These are phyloP conservation scores for Candida xiaguanensis DNA, from an alignment of 805 yeast species.

Conservation along the genomic window DNA sequence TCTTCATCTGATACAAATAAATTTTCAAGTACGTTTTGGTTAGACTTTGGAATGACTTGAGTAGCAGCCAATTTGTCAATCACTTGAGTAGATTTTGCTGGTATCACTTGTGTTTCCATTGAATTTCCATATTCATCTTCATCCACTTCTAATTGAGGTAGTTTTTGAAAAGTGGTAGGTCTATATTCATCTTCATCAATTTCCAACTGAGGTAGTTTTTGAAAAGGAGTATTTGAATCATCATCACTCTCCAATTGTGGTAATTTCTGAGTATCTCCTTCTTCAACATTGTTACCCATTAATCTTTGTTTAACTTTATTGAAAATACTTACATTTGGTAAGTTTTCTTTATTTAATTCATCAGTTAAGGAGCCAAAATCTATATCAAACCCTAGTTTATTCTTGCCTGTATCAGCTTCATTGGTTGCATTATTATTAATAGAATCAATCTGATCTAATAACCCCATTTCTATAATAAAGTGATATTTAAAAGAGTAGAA, in stretches of 20 bases:
- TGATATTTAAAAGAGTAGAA: too few species aligned
- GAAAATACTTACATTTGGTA: conserved; percentile 16
- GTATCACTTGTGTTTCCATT: conserved; percentile 6
- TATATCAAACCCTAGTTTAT: conserved; percentile 9
- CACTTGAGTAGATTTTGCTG: conserved; percentile 1
- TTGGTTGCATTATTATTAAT: too few species aligned
- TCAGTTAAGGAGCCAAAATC: conserved; percentile 10
- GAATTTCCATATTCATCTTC: conserved; percentile 13
- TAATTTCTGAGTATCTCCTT: conserved; percentile 15
- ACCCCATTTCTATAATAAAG: too few species aligned
- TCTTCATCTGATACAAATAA: conserved; percentile 8
- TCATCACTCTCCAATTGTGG: conserved; percentile 30
- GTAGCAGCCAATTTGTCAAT: conserved; percentile 4
- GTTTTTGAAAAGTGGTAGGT: conserved; percentile 14
- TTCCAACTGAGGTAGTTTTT: conserved; percentile 32
- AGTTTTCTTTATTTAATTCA: conserved; percentile 4
- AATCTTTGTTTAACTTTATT: conserved; percentile 25
- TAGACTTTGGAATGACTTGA: conserved; percentile 5
- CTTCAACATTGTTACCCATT: conserved; percentile 14
- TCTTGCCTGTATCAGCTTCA: conserved; percentile 7
- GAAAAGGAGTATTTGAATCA: conserved; percentile 10
- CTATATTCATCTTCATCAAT: conserved; percentile 15
- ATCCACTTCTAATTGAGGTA: conserved; percentile 32
- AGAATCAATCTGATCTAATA: conserved; percentile 17
- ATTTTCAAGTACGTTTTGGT: background rate